These are phyloP conservation scores for Ceratobasidium sp. DNA, from an alignment of 1,284 basidiomycete species.

Conservation along the genomic window DNA sequence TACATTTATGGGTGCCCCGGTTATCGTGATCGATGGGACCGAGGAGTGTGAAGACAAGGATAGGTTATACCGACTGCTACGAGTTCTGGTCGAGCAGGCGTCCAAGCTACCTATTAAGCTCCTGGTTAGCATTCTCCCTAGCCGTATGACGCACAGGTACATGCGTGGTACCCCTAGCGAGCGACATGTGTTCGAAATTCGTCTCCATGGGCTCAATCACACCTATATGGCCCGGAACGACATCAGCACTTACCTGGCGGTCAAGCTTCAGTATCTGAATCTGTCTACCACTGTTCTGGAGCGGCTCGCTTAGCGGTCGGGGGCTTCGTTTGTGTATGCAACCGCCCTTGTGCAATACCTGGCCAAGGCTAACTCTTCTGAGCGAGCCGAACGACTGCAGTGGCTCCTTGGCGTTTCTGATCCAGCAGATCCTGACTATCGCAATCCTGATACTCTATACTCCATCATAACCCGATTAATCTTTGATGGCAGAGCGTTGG, in stretches of 20 bases:
- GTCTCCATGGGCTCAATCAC: background rate
- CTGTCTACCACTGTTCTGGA: background rate
- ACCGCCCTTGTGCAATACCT: background rate
- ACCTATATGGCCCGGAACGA: background rate
- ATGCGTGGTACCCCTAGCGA: too few species aligned
- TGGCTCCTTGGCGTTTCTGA: background rate
- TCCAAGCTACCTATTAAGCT: too few species aligned
- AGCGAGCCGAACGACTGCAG: background rate
- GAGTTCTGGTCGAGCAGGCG: too few species aligned
- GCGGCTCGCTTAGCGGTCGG: background rate
- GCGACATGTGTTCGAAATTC: background rate
- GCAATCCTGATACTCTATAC: background rate
- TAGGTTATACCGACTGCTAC: too few species aligned
- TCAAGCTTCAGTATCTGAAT: background rate
- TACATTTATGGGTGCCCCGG: too few species aligned
- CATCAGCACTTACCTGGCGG: background rate
- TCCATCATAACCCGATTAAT: background rate
- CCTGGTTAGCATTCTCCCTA: too few species aligned
- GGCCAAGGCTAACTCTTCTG: background rate
- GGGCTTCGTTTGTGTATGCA: background rate
- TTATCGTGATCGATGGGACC: too few species aligned
- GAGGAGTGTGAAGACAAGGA: too few species aligned
- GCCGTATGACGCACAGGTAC: too few species aligned
- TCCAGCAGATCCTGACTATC: background rate
- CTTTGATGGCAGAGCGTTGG: background rate